These are phyloP conservation scores for Aplosporella prunicola DNA, from an alignment of 2,329 filamentous ascomycete species.

Conservation along the genomic window DNA sequence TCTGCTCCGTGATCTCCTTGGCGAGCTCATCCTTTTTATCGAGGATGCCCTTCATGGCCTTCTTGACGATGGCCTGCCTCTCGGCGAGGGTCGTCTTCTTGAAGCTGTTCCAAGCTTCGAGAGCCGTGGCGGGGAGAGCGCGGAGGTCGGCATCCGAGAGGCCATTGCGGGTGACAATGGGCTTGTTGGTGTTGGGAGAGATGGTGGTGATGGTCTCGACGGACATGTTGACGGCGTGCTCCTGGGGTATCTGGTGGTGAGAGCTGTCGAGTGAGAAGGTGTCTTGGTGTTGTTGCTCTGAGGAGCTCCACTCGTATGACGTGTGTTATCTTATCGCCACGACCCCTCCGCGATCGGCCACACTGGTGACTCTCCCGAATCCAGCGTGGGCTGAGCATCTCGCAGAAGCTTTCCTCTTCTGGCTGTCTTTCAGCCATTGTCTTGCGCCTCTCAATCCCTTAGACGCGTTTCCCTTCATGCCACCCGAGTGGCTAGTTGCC, in stretches of 20 bases:
- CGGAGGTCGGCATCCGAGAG: slow-evolving; percentile 61
- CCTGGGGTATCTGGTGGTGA: no score
- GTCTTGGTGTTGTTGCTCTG: not conserved
- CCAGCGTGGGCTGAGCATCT: not conserved
- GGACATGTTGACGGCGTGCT: slow-evolving; percentile 34
- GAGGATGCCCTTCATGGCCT: slow-evolving; percentile 62
- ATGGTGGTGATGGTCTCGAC: slow-evolving; percentile 62
- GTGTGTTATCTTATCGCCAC: no score
- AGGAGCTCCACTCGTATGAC: no score
- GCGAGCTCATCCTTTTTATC: slow-evolving; percentile 71
- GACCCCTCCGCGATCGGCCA: not conserved
- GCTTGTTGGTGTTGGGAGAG: slow-evolving; percentile 80
- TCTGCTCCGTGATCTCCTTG: slow-evolving; percentile 81
- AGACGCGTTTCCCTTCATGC: no score
- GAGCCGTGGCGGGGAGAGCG: slow-evolving; percentile 60
- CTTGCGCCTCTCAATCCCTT: no score
- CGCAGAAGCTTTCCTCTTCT: no score
- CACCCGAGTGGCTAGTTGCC: no score
- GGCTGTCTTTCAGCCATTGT: no score
- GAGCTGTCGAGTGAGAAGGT: no score
- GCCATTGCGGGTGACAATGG: slow-evolving; percentile 70
- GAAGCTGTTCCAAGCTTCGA: slow-evolving; percentile 67
- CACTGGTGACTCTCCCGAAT: not conserved
- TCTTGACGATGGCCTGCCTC: slow-evolving; percentile 70
- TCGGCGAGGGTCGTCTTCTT: slow-evolving; percentile 64